These are phyloP conservation scores for Rhynchospora pubera DNA, from an alignment of 176 grass and related monocot species.

Conservation along the genomic window DNA sequence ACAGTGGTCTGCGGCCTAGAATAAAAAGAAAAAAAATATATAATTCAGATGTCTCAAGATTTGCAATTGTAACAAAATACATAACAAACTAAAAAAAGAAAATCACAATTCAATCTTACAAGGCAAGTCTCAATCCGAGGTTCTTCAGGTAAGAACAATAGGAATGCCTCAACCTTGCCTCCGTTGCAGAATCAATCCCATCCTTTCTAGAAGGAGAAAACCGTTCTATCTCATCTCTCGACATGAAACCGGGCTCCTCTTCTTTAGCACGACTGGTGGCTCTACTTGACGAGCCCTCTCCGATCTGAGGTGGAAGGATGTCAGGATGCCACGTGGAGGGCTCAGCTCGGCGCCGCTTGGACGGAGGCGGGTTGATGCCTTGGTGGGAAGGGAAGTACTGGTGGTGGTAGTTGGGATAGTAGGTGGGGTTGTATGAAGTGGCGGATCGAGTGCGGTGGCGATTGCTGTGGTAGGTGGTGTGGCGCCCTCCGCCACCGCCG, in stretches of 20 bases:
- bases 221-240: constrained; percentile 47
- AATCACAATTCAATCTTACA: constrained; percentile 31
- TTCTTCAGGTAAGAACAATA: constrained; percentile 59
- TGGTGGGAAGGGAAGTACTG: constrained; percentile 8
- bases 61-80: not conserved
- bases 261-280: constrained; percentile 3
- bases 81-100: not conserved
- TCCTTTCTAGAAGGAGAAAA: constrained; percentile 51
- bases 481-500: not conserved
- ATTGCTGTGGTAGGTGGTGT: not conserved
- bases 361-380: constrained; percentile 3
- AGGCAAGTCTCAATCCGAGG: constrained; percentile 31
- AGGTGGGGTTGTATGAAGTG: not conserved
- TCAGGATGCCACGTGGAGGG: constrained; percentile 12
- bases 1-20: constrained; percentile 56
- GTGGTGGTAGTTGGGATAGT: constrained; percentile 1
- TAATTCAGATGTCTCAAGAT: not conserved
- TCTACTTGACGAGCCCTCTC: not conserved
- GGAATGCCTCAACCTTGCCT: constrained; percentile 45
- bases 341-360: constrained; percentile 18
- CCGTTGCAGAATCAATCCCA: constrained; percentile 34
- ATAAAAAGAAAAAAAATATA: not conserved
- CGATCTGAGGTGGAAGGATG: constrained; percentile 9
- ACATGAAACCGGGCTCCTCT: constrained; percentile 37
- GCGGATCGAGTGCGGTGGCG: constrained; percentile 12